These are phyloP conservation scores for Puccinia hordei DNA, from an alignment of 1,284 basidiomycete species.

Conservation along the genomic window DNA sequence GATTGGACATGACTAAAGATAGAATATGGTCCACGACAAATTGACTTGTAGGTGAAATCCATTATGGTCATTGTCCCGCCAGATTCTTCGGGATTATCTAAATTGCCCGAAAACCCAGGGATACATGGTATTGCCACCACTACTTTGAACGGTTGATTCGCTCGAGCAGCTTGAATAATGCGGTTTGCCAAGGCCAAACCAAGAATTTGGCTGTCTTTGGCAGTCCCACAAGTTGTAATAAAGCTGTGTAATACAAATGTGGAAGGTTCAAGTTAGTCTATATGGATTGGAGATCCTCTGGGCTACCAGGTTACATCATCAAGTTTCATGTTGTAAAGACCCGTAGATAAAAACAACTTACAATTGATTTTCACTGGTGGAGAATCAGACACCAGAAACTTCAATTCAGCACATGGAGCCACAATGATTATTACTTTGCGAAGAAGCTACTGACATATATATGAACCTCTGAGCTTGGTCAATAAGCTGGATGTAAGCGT, in stretches of 20 bases:
- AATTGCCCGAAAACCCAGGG: slow-evolving; percentile 55
- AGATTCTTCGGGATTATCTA: slow-evolving; percentile 52
- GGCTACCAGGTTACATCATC: not conserved
- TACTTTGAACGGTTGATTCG: slow-evolving; percentile 77
- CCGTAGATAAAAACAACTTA: too few relatives aligned
- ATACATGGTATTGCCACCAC: slow-evolving; percentile 74
- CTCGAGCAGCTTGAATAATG: slow-evolving; percentile 74
- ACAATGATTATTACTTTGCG: slow-evolving; percentile 41
- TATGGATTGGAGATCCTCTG: not conserved
- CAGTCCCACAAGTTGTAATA: slow-evolving; percentile 63
- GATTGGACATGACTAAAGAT: slow-evolving; percentile 80
- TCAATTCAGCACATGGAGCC: not conserved
- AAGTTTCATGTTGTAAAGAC: slow-evolving; percentile 16
- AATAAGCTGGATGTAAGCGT: slow-evolving; percentile 75
- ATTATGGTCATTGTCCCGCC: slow-evolving; percentile 71
- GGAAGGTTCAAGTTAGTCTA: not conserved
- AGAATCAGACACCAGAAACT: not conserved
- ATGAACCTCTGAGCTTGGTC: slow-evolving; percentile 80
- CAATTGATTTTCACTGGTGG: slow-evolving; percentile 82
- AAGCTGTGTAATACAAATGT: slow-evolving; percentile 68
- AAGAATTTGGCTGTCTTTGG: slow-evolving; percentile 68
- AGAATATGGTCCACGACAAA: slow-evolving; percentile 80
- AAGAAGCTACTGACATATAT: slow-evolving; percentile 71
- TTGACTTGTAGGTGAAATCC: slow-evolving; percentile 74
- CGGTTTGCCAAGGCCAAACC: slow-evolving; percentile 78